Base-by-base conservation (phyloP, 768 basidiomycete genomes). In the Termitomyces heimii region DNA sequence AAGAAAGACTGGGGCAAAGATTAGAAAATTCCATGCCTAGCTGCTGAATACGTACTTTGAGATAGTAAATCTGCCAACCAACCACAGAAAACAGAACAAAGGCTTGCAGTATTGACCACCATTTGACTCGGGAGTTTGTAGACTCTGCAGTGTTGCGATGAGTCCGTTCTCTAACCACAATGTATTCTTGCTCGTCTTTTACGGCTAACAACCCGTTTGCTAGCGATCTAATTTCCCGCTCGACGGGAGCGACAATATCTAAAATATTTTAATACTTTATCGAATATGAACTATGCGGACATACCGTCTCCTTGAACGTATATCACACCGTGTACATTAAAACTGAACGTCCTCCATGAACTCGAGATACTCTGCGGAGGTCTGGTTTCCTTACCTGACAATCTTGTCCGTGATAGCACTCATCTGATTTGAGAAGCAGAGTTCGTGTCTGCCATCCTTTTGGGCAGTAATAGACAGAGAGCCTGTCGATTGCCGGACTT, bases 401-500 rank as follows among this genome's bases (percentile, higher is more conserved):
- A 90, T 84, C 74, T 99, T 98, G 75, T 97, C 93, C 46, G 94
- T 89, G 66, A 98, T 88, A 28, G 93, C 85, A 66, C 91, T 94
- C 96, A 98, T 98, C 71, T 94, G 92, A 70, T 99, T 99, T 31
- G 94, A 96, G 81, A 98, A 99, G 75, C 97, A 99, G 67, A 98
- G 97, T 65, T 93, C 88, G 68, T 94, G 85, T 49, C 92, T 77
- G 0, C 97, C 97, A 63, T 97, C 89, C 66, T 78, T 82, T 58
- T 87, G 83, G 22, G 94, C 94, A 12, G 93, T 96, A 62, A 96
- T 85, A 31, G 92, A 85, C 51, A 86, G 76, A 9, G 91, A 89
- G 0, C 97, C 97, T 5, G 95, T 97, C 45, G 92, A 88, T 68
- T 94, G 84, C 69, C 88, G 86, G 49, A 89, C 77, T 62, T 94